These are phyloP conservation scores for Ustanciosporium gigantosporum DNA, from an alignment of 1,284 basidiomycete genomes.

Conservation along the genomic window DNA sequence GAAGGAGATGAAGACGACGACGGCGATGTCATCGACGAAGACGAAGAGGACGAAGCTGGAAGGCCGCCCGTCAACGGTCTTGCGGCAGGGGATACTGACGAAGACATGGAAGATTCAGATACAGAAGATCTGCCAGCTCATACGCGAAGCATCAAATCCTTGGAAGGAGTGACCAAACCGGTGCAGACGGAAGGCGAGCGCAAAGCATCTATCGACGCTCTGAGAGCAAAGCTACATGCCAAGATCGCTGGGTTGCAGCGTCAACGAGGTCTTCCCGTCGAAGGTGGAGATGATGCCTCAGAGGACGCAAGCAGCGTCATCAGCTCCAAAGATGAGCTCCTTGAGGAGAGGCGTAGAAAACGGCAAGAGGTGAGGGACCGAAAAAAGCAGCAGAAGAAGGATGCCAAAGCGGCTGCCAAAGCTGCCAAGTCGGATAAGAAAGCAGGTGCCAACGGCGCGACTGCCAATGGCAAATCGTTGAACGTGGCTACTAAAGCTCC, in stretches of 20 bases:
- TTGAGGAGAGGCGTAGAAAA: constrained; percentile 54
- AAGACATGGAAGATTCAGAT: constrained; percentile 37
- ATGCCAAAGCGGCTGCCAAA: constrained; percentile 30
- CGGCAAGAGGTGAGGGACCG: constrained; percentile 54
- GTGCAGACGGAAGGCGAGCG: constrained; percentile 39
- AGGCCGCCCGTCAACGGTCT: constrained; percentile 6
- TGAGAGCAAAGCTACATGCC: constrained; percentile 51
- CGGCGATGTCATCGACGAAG: constrained; percentile 35
- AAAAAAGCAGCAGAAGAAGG: constrained; percentile 52
- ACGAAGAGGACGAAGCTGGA: constrained; percentile 16
- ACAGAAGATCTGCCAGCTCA: constrained; percentile 15
- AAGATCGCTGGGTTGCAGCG: constrained; percentile 51
- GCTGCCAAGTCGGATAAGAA: constrained; percentile 19
- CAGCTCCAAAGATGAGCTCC: constrained; percentile 51
- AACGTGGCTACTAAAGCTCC: constrained; percentile 38
- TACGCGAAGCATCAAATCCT: neutral
- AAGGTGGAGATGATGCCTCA: constrained; percentile 12
- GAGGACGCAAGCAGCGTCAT: constrained; percentile 34
- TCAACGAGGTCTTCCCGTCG: constrained; percentile 32
- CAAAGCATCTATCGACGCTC: constrained; percentile 41
- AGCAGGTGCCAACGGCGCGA: constrained; percentile 17
- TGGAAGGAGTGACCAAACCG: constrained; percentile 6
- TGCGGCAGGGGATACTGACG: constrained; percentile 38
- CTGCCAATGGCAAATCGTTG: constrained; percentile 6
- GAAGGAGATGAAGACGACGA: constrained; percentile 16